Conservation (phyloP, 495 filamentous ascomycete species). For the Podospora pseudopauciseta region DNA sequence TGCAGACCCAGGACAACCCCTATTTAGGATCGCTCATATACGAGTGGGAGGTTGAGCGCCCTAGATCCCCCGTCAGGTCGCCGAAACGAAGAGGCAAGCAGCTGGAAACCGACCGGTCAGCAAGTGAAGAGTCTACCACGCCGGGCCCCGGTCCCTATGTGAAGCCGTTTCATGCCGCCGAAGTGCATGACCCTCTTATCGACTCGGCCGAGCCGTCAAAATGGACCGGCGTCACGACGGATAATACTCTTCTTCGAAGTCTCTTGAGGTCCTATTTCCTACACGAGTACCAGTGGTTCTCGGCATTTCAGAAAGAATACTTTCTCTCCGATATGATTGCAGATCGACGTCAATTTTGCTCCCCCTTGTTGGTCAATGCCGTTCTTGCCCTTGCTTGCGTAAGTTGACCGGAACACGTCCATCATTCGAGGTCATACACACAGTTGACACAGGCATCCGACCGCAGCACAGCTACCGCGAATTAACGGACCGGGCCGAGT, state of each 20-base stretch:
- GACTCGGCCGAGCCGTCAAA: slow-evolving; percentile 19
- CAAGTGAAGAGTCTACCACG: neutral
- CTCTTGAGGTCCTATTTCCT: slow-evolving; percentile 27
- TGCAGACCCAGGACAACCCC: slow-evolving; percentile 25
- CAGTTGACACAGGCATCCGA: neutral
- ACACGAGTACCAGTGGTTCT: slow-evolving; percentile 29
- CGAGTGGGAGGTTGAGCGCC: slow-evolving; percentile 18
- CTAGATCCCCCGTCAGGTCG: slow-evolving; percentile 6
- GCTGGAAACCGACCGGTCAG: neutral
- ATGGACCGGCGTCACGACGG: slow-evolving; percentile 30
- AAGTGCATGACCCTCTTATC: slow-evolving; percentile 27
- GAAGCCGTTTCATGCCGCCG: slow-evolving; percentile 30
- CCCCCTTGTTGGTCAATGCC: slow-evolving; percentile 31
- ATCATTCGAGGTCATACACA: neutral
- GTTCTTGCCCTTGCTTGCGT: slow-evolving; percentile 33
- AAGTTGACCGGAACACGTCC: slow-evolving; percentile 14
- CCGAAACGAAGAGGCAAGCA: neutral
- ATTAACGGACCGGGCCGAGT: slow-evolving; percentile 26
- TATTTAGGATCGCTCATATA: slow-evolving; percentile 31
- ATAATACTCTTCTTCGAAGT: slow-evolving; percentile 25
- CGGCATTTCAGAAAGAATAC: slow-evolving; percentile 28
- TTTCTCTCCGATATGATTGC: slow-evolving; percentile 29
- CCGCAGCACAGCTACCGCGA: slow-evolving; percentile 4
- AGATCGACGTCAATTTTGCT: slow-evolving; percentile 26
- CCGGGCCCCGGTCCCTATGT: slow-evolving; percentile 20